A percentile compares a stretch with the other conserved stretches of the same genome.
Conservation (phyloP, 1,284 basidiomycete genomes). For the Dichomitus squalens region DNA sequence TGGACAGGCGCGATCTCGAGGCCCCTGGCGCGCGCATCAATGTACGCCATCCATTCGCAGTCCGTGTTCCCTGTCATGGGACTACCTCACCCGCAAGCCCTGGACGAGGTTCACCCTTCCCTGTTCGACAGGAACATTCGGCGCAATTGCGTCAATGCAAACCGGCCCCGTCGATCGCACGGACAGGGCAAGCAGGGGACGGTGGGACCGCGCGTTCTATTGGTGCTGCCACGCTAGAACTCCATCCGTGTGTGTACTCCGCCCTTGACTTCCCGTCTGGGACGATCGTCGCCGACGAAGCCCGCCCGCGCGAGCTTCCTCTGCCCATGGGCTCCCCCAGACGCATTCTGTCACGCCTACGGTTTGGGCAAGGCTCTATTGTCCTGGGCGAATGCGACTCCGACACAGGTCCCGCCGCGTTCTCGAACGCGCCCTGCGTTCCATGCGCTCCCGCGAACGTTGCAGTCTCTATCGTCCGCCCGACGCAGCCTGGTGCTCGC, state of each 20-base stretch:
- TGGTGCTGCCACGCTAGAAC: background rate
- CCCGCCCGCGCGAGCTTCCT: background rate
- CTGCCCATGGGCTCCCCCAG: background rate
- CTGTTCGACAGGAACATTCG: background rate
- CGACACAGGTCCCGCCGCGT: constrained; percentile 8
- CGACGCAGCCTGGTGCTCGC: background rate
- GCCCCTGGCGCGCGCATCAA: too few species aligned
- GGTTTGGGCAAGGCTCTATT: background rate
- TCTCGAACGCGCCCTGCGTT: constrained; percentile 13
- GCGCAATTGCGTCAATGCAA: background rate
- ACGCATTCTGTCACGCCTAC: constrained; percentile 9
- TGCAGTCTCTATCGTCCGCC: background rate
- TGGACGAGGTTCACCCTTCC: too few species aligned
- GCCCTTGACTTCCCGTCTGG: background rate
- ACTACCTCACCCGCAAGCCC: too few species aligned
- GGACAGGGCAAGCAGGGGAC: background rate
- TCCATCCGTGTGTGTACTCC: background rate
- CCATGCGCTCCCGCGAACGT: constrained; percentile 24
- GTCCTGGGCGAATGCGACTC: background rate
- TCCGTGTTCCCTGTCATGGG: too few species aligned
- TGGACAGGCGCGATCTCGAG: too few species aligned
- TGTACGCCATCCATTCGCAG: too few species aligned
- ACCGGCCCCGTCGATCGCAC: background rate
- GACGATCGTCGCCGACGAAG: background rate
- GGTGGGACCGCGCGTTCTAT: background rate